These are phyloP conservation scores for Aspergillus ochraceus DNA, from an alignment of 2,329 filamentous ascomycete species.

Conservation along the genomic window DNA sequence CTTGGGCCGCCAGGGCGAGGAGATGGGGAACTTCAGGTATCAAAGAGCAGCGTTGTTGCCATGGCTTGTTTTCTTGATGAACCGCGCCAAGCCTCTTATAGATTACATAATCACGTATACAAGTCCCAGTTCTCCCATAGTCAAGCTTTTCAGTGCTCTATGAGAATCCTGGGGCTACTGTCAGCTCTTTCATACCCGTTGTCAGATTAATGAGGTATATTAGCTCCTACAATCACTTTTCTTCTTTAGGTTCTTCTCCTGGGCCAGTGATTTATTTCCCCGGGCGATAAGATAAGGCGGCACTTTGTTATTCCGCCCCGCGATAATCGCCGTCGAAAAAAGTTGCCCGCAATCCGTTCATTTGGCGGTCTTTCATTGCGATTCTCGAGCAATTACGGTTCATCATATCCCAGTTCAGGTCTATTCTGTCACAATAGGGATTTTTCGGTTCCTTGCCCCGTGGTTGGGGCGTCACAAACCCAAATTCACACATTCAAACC, in stretches of 20 bases:
- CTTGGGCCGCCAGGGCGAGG: not conserved
- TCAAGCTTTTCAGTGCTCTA: too few species aligned
- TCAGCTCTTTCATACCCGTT: too few species aligned
- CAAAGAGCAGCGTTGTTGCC: not conserved
- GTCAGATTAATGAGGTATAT: too few species aligned
- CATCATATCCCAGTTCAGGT: not conserved
- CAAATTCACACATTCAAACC: conserved; percentile 5
- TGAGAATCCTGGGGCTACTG: too few species aligned
- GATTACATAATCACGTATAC: too few species aligned
- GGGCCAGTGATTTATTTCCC: not conserved
- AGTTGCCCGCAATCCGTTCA: conserved; percentile 12
- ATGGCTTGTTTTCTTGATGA: not conserved
- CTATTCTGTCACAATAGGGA: conserved; percentile 31
- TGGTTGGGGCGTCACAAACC: conserved; percentile 26
- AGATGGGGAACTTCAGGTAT: not conserved
- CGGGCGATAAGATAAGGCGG: conserved; percentile 31
- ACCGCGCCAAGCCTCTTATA: too few species aligned
- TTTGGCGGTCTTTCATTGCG: conserved; percentile 1
- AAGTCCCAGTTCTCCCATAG: too few species aligned
- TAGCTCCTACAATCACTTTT: not conserved
- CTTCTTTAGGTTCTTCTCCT: not conserved
- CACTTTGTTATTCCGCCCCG: conserved; percentile 24
- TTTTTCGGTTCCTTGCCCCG: conserved; percentile 26
- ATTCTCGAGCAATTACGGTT: conserved; percentile 9
- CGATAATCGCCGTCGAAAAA: conserved; percentile 24